Evolutionary conservation across 352 stramenopile genomes (phyloP), one percentile per base, ranked within the genome.

Genomic region (Pythium angustatum): DNA sequence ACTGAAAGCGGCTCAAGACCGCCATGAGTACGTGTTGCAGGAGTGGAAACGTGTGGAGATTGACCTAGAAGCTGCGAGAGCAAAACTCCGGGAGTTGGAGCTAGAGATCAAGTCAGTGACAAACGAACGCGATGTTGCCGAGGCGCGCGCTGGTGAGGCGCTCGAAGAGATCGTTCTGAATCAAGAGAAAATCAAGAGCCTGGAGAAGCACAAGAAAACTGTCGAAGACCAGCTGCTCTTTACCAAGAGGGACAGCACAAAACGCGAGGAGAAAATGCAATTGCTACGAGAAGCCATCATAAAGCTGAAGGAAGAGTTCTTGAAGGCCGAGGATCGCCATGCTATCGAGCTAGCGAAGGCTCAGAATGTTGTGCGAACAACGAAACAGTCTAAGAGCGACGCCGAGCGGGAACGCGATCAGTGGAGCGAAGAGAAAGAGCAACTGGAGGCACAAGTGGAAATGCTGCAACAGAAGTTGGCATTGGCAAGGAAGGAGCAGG

Each of bases 301-400:
- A 28, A 81, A 85, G 49, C 65, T 97, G 5, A 97, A 96, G 62
- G 83, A 96, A 53, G 90, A 96, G 60, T 96, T 96, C 51, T 44
- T 96, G 5, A 92, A 94, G 55, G 83, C 78, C 2, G 84, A 96
- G 63, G 83, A 96, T 67, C 71, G 80, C 0, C 80, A 92, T 51
- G 87, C 83, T n/a, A 72, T 91, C 28, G 83, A 90, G 52, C 65
- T 89, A 10, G 79, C 78, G 5, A 85, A 84, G 51, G 74, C 81
- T 2, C 80, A 90, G 31, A 71, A 82, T 21, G 31, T 64, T n/a
- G 69, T 78, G 55, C 71, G 52, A n/a, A 68, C 72, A n/a, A 27
- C 65, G 19, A 62, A 73, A 31, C 75, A 77, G 43, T 71, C 59
- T n/a, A 77, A 78, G 60, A 77, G 71, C 45, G 66, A 76, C 15